phyloP scores from a whole-genome alignment of 176 grass and related monocot species.

The Triticum aestivum region DNA sequence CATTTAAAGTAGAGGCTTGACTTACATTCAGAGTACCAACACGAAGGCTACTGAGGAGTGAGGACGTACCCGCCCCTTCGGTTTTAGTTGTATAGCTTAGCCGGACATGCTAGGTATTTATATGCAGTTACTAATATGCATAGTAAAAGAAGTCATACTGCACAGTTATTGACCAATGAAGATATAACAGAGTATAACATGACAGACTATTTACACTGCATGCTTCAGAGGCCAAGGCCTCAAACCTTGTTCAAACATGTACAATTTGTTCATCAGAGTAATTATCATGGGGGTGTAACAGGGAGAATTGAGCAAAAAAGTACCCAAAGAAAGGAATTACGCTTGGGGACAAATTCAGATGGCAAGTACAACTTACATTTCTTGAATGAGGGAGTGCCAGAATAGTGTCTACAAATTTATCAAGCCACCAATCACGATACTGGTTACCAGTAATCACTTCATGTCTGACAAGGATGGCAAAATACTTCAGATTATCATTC shows the following conservation, averaged over 20 bases:
- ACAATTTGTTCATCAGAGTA: background rate
- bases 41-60: background rate
- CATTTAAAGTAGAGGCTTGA: constrained; percentile 8
- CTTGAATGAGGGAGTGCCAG: constrained; percentile 7
- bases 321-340: background rate
- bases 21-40: background rate
- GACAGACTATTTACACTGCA: background rate
- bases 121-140: background rate
- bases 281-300: background rate
- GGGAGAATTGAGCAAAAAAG: background rate
- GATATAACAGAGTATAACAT: constrained; percentile 2
- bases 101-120: background rate
- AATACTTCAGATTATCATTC: constrained; percentile 55
- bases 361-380: background rate
- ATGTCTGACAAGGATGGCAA: constrained; percentile 50
- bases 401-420: constrained; percentile 73
- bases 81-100: constrained; percentile 4
- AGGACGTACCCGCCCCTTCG: background rate
- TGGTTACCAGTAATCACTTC: constrained; percentile 61
- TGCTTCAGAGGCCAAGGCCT: background rate
- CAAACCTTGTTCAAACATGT: background rate
- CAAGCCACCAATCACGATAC: constrained; percentile 72
- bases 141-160: constrained; percentile 4
- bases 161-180: background rate
- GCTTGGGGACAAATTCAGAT: background rate